These are phyloP conservation scores for Geosmithia flava DNA, from an alignment of 2,329 filamentous ascomycete genomes.

Conservation along the genomic window DNA sequence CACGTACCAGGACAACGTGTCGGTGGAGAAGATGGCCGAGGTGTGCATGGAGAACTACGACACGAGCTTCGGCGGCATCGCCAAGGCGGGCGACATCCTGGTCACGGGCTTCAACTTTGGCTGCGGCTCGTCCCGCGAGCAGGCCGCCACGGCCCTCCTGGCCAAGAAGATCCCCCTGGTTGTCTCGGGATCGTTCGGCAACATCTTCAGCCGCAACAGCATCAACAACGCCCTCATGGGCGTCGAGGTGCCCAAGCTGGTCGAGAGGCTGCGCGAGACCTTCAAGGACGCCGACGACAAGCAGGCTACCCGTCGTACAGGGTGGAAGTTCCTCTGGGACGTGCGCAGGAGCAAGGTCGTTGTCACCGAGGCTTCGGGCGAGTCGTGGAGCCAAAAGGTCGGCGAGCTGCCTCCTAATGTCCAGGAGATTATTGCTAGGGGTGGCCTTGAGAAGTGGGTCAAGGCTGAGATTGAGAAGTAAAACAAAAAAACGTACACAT, in stretches of 20 bases:
- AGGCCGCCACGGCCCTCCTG: conserved; percentile 78
- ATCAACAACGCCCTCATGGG: conserved; percentile 72
- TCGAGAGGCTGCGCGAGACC: conserved; percentile 51
- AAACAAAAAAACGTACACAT: background rate
- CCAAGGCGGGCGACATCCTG: conserved; percentile 63
- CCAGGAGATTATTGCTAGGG: conserved; percentile 66
- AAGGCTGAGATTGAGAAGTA: conserved; percentile 3
- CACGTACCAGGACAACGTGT: conserved; percentile 81
- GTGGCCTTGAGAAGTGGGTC: conserved; percentile 5
- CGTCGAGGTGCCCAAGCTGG: conserved; percentile 51
- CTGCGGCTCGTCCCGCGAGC: conserved; percentile 53
- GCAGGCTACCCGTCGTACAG: conserved; percentile 57
- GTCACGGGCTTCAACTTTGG: conserved; percentile 86
- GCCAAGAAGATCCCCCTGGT: conserved; percentile 73
- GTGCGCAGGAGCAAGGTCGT: conserved; percentile 57
- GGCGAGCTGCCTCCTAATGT: conserved; percentile 76
- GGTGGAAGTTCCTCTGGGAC: conserved; percentile 79
- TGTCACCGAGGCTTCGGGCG: conserved; percentile 54
- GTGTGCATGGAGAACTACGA: conserved; percentile 97
- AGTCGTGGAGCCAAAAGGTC: conserved; percentile 67
- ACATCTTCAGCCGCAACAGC: conserved; percentile 66
- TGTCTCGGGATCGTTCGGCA: conserved; percentile 68
- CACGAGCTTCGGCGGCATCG: conserved; percentile 48
- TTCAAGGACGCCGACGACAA: conserved; percentile 38
- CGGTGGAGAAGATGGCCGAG: conserved; percentile 67